Evolutionary conservation across 306 rosid species (phyloP).

Genomic region (Cucurbita pepo): DNA sequence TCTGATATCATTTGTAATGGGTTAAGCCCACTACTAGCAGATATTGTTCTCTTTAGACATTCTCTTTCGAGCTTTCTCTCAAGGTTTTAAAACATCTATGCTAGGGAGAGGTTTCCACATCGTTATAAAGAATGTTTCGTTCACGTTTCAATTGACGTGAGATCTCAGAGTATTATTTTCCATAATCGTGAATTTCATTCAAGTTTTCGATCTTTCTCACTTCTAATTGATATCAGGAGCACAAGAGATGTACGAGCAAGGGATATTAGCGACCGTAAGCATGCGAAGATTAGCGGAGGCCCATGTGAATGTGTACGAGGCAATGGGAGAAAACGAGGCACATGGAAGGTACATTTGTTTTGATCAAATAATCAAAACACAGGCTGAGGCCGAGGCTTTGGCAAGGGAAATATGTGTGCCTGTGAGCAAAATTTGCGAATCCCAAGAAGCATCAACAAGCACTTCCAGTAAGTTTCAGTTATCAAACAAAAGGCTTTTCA

Average conservation of each 20-base stretch:
- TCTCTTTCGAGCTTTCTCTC: no score
- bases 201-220: background rate
- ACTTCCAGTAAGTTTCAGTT: constrained; percentile 17
- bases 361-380: constrained; percentile 26
- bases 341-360: constrained; percentile 69
- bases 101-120: no score
- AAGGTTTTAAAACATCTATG: no score
- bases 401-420: constrained; percentile 32
- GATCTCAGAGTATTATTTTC: no score
- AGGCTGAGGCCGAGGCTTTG: constrained; percentile 37
- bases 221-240: constrained; percentile 31
- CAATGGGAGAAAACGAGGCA: constrained; percentile 28
- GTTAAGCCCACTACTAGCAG: no score
- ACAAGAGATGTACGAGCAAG: constrained; percentile 40
- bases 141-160: no score
- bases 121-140: no score
- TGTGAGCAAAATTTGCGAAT: constrained; percentile 22
- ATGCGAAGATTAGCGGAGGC: constrained; percentile 47
- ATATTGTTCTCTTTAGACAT: no score
- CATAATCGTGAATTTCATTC: background rate
- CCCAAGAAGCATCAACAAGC: background rate
- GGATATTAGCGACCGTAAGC: constrained; percentile 53
- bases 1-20: no score
- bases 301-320: constrained; percentile 47
- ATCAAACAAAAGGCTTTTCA: constrained; percentile 40